Conservation (phyloP, 2,329 filamentous ascomycete species). For the Ustilaginoidea virens region DNA sequence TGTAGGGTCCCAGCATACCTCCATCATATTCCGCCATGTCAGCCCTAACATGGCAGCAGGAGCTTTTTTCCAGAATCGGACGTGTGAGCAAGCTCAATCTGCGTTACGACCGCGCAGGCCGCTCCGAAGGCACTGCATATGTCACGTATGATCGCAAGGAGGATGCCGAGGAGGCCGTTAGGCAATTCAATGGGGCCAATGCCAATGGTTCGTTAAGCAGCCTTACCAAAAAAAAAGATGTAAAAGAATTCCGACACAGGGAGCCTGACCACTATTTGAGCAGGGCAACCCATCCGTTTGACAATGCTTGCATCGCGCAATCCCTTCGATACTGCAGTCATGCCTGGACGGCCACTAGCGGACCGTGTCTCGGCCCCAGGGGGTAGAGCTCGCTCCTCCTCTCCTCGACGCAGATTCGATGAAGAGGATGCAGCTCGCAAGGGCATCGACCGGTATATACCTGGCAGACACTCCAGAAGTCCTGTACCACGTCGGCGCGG, state of each 20-base stretch:
- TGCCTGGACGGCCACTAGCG: slow-evolving; percentile 40
- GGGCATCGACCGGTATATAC: slow-evolving; percentile 67
- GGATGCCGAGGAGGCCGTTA: slow-evolving; percentile 61
- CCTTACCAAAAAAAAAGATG: not conserved
- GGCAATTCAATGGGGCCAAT: slow-evolving; percentile 78
- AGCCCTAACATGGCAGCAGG: slow-evolving; percentile 33
- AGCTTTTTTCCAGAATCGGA: slow-evolving; percentile 67
- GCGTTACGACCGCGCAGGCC: slow-evolving; percentile 73
- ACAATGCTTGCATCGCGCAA: slow-evolving; percentile 46
- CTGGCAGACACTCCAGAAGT: slow-evolving; percentile 43
- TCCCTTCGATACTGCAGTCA: slow-evolving; percentile 39
- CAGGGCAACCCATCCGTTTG: slow-evolving; percentile 67
- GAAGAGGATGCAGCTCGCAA: slow-evolving; percentile 46
- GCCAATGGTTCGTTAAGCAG: slow-evolving; percentile 55
- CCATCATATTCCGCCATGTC: not conserved
- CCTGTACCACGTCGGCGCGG: slow-evolving; percentile 38
- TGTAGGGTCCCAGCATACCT: slow-evolving; percentile 27
- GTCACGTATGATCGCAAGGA: slow-evolving; percentile 60
- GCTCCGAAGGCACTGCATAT: slow-evolving; percentile 71
- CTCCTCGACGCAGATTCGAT: slow-evolving; percentile 29
- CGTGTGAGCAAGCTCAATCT: slow-evolving; percentile 53
- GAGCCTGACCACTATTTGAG: slow-evolving; percentile 1
- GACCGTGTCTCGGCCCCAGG: slow-evolving; percentile 43
- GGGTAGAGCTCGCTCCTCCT: slow-evolving; percentile 47
- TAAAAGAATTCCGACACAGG: too few species aligned